A percentile compares a stretch with the other conserved stretches of the same genome.
Evolutionary conservation across 495 filamentous ascomycete species (phyloP).

Genomic region (Neurospora sp.): DNA sequence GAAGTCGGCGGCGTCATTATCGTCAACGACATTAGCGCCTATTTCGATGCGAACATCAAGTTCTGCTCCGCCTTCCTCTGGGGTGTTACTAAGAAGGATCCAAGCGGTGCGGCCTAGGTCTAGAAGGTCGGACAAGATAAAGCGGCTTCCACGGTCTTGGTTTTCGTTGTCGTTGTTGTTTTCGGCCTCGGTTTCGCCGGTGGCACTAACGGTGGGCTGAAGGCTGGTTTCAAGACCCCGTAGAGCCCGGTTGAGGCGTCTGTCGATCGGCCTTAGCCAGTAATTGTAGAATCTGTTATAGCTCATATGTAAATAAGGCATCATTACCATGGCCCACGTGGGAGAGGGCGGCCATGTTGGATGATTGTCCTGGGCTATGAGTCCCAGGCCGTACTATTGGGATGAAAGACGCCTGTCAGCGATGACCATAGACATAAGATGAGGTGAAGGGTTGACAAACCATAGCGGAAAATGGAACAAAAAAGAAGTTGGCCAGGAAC

Average conservation of each 20-base stretch:
- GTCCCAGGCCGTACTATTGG: conserved; percentile 13
- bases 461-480: conserved; percentile 24
- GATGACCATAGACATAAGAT: too few relatives aligned
- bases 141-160: conserved; percentile 2
- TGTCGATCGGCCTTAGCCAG: conserved; percentile 52
- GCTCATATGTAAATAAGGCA: conserved; percentile 56
- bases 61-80: conserved; percentile 26
- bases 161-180: conserved; percentile 1
- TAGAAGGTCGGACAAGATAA: conserved; percentile 1
- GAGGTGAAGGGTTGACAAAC: conserved; percentile 13
- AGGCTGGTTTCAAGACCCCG: conserved; percentile 1
- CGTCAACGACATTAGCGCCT: neutral
- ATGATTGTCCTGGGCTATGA: conserved; percentile 15
- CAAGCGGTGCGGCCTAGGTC: conserved; percentile 8
- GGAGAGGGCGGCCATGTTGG: conserved; percentile 63
- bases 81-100: neutral
- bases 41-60: conserved; percentile 21
- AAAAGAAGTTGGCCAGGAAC: conserved; percentile 17
- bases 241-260: conserved; percentile 41
- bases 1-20: conserved; percentile 8
- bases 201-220: neutral
- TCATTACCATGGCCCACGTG: conserved; percentile 54
- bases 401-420: neutral
- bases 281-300: conserved; percentile 61
- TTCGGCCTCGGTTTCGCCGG: neutral